These are phyloP conservation scores for Pseudocercospora macadamiae DNA, from an alignment of 2,329 filamentous ascomycete species.

Conservation along the genomic window DNA sequence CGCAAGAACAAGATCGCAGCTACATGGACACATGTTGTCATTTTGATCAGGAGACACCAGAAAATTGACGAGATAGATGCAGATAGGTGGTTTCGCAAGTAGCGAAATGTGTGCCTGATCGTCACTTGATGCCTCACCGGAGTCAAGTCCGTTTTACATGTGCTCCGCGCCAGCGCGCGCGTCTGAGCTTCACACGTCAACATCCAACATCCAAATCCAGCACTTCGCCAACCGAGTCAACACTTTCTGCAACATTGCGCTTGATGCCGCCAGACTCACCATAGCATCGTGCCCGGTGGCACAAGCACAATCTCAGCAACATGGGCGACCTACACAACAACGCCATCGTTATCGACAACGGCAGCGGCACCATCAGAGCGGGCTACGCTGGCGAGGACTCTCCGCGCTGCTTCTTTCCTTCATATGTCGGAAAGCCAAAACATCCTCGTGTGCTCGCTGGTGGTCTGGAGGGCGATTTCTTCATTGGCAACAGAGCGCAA, in stretches of 20 bases:
- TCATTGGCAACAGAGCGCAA: conserved; percentile 90
- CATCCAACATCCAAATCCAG: conserved; percentile 1
- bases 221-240: background rate
- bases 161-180: background rate
- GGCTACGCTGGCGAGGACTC: conserved; percentile 95
- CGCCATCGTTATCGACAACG: conserved; percentile 98
- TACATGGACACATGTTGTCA: no score
- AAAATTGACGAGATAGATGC: no score
- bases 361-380: conserved; percentile 94
- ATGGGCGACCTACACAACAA: conserved; percentile 89
- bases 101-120: background rate
- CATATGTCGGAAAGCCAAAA: conserved; percentile 94
- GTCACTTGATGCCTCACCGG: background rate
- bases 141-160: background rate
- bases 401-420: conserved; percentile 96
- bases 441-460: conserved; percentile 94
- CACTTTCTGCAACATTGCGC: background rate
- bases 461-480: conserved; percentile 92
- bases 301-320: conserved; percentile 18
- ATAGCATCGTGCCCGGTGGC: conserved; percentile 26
- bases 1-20: no score
- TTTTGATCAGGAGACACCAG: no score
- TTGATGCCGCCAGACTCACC: conserved; percentile 25
- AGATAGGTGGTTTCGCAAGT: no score
- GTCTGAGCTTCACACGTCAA: background rate